Conservation (phyloP, 2,329 filamentous ascomycete genomes). For the Lachnellula suecica region DNA sequence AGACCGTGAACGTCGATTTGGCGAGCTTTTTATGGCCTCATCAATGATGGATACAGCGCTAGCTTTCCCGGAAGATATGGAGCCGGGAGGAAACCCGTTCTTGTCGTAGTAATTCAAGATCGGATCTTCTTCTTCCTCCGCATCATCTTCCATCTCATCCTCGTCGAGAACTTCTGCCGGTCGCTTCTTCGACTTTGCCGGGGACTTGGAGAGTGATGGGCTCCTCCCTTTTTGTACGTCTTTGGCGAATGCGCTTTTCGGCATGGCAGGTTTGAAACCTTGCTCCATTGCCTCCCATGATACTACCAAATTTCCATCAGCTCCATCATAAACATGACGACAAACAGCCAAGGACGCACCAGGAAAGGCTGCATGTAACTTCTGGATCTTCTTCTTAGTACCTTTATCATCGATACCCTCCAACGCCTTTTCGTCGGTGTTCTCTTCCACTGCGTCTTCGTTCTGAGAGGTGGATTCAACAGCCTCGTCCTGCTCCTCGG, state of each 20-base stretch:
- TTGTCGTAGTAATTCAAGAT: conserved; percentile 32
- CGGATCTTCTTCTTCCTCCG: conserved; percentile 33
- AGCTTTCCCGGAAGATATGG: conserved; percentile 30
- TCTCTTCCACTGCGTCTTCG: background rate
- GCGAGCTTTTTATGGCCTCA: conserved; percentile 19
- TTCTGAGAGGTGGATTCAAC: background rate
- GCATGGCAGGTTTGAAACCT: conserved; percentile 26
- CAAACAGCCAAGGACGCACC: conserved; percentile 28
- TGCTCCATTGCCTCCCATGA: conserved; percentile 30
- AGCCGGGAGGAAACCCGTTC: conserved; percentile 31
- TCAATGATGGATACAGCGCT: conserved; percentile 29
- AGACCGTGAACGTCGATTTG: conserved; percentile 9
- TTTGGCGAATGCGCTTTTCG: conserved; percentile 26
- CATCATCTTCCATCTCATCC: conserved; percentile 15
- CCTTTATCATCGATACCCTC: conserved; percentile 15
- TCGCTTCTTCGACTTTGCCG: conserved; percentile 16
- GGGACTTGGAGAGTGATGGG: conserved; percentile 6
- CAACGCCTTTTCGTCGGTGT: conserved; percentile 18
- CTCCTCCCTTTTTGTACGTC: conserved; percentile 6
- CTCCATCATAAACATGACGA: conserved; percentile 28
- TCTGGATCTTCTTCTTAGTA: conserved; percentile 25
- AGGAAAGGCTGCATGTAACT: conserved; percentile 32
- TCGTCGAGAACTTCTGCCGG: conserved; percentile 14
- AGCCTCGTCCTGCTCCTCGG: conserved; percentile 11
- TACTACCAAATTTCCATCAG: conserved; percentile 26